phyloP scores from a whole-genome alignment of 2,329 filamentous ascomycete genomes.

The Aureobasidium lini region DNA sequence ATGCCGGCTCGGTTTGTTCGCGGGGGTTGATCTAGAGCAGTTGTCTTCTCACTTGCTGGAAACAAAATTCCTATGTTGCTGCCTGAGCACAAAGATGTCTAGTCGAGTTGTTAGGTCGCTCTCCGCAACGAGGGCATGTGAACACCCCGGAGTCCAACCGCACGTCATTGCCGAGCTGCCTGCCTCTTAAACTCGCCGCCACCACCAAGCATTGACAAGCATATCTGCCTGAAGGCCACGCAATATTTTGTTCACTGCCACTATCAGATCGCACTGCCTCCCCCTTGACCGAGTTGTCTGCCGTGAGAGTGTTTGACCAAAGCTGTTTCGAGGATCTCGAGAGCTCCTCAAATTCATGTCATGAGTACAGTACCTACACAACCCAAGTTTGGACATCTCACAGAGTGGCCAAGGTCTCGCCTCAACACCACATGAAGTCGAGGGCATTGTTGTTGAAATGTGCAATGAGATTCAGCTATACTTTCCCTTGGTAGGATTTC shows the following conservation, averaged over 20 bases:
- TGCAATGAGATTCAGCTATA: too few relatives aligned
- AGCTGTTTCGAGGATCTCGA: too few relatives aligned
- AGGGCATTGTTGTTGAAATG: too few relatives aligned
- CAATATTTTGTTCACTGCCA: not conserved
- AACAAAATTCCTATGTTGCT: not conserved
- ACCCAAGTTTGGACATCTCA: too few relatives aligned
- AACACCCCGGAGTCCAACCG: not conserved
- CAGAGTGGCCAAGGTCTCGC: too few relatives aligned
- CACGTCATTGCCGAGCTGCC: not conserved
- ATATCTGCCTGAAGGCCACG: not conserved
- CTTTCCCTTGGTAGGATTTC: not conserved
- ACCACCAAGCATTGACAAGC: not conserved
- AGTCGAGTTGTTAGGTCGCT: not conserved
- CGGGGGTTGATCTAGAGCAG: not conserved
- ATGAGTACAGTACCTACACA: too few relatives aligned
- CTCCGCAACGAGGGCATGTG: conserved; percentile 1
- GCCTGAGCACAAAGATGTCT: conserved; percentile 3
- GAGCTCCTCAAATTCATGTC: too few relatives aligned
- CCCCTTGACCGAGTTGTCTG: too few relatives aligned
- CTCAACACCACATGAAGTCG: too few relatives aligned
- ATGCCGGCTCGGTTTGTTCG: conserved; percentile 22
- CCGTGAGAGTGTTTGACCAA: too few relatives aligned
- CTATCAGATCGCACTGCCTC: not conserved
- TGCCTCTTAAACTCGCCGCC: not conserved
- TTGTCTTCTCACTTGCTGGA: not conserved